A percentile compares a stretch with the other conserved stretches of the same genome.
Conservation (phyloP, 2,329 filamentous ascomycete genomes). For the Calonectria henricotiae region DNA sequence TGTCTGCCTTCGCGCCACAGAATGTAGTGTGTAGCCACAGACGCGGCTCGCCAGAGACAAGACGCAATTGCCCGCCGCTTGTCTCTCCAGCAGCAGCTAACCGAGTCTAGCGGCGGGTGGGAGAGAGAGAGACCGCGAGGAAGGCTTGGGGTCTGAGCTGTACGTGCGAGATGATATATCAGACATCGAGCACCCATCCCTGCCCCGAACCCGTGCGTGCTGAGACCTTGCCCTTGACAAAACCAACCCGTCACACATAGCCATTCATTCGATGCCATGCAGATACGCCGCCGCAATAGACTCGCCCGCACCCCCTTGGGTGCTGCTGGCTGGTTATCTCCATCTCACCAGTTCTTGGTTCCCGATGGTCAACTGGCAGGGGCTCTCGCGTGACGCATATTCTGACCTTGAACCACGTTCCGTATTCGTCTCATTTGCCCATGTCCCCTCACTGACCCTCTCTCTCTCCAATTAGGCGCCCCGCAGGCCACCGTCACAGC, state of each 20-base stretch:
- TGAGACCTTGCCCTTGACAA: slow-evolving; percentile 12
- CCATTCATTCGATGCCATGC: slow-evolving; percentile 15
- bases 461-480: slow-evolving; percentile 1
- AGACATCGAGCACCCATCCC: slow-evolving; percentile 10
- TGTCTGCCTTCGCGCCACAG: background rate
- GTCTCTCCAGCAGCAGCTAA: slow-evolving; percentile 29
- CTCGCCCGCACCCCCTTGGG: background rate
- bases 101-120: slow-evolving; percentile 17
- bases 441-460: background rate
- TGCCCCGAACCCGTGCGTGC: background rate
- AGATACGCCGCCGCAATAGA: slow-evolving; percentile 1
- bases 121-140: background rate
- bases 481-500: slow-evolving; percentile 12
- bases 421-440: slow-evolving; percentile 7
- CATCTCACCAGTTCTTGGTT: slow-evolving; percentile 6
- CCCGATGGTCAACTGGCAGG: background rate
- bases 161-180: slow-evolving; percentile 23
- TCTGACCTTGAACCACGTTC: background rate
- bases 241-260: slow-evolving; percentile 9
- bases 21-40: background rate
- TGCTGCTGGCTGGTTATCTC: background rate
- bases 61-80: slow-evolving; percentile 8
- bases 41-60: slow-evolving; percentile 16
- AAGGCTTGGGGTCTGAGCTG: background rate
- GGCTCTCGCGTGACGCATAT: slow-evolving; percentile 20